Evolutionary conservation across 305 asterid species (phyloP).

Genomic region (Fraxinus angustifolia): DNA sequence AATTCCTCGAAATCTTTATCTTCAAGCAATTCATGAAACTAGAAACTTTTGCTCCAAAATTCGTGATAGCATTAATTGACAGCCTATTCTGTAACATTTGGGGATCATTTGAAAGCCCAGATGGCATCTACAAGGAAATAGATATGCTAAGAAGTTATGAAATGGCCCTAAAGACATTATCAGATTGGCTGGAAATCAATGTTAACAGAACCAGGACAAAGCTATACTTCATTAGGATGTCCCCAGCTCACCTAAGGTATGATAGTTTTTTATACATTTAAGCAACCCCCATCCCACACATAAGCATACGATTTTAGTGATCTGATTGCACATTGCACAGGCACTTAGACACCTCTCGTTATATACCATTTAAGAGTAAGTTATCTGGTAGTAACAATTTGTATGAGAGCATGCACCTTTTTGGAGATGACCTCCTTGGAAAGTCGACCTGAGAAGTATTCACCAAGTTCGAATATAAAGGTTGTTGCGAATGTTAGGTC

Average conservation of each 20-base stretch:
- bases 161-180: slow-evolving; percentile 79
- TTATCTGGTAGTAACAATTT: background rate
- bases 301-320: background rate
- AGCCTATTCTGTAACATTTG: slow-evolving; percentile 22
- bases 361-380: background rate
- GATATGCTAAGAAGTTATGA: slow-evolving; percentile 78
- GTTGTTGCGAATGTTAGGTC: background rate
- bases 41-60: background rate
- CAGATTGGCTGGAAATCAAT: slow-evolving; percentile 85
- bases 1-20: background rate
- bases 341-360: background rate
- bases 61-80: background rate
- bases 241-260: slow-evolving; percentile 82
- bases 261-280: background rate
- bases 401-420: background rate
- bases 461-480: background rate
- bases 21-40: background rate
- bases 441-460: background rate
- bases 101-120: slow-evolving; percentile 65
- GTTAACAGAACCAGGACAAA: slow-evolving; percentile 60
- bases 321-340: background rate
- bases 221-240: slow-evolving; percentile 68
- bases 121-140: slow-evolving; percentile 68
- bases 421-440: background rate
- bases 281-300: background rate